A percentile compares a stretch with the other conserved stretches of the same genome.
phyloP scores from a whole-genome alignment of 495 filamentous ascomycete species.

The Evansstolkia leycettana region DNA sequence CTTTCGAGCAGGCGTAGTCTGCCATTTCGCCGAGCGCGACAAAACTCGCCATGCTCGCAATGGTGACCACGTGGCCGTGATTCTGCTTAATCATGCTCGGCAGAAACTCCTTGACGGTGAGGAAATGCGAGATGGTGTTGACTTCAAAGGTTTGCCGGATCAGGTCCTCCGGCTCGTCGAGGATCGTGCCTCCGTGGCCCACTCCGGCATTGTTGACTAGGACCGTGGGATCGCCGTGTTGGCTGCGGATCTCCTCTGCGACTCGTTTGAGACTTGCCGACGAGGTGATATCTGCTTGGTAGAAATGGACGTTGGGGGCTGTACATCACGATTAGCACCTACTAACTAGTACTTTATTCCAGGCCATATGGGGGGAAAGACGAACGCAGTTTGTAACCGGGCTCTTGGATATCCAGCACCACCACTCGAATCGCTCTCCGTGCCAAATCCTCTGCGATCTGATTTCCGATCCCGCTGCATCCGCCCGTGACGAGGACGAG shows the following conservation, averaged over 20 bases:
- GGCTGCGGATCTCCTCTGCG: constrained; percentile 18
- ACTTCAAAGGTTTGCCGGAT: constrained; percentile 30
- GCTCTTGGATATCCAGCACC: constrained; percentile 37
- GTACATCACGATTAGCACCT: constrained; percentile 22
- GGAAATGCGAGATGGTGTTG: constrained; percentile 37
- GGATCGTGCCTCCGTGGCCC: constrained; percentile 16
- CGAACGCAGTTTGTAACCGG: constrained; percentile 18
- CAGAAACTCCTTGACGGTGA: constrained; percentile 35
- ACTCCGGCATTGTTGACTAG: constrained; percentile 43
- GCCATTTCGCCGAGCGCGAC: constrained; percentile 21
- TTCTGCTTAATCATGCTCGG: constrained; percentile 38
- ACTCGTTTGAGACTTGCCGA: constrained; percentile 24
- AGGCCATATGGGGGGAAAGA: constrained; percentile 11
- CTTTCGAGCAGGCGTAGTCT: constrained; percentile 35
- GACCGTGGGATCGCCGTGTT: constrained; percentile 25
- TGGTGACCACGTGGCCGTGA: constrained; percentile 39
- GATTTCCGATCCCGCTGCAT: constrained; percentile 31
- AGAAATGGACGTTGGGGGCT: constrained; percentile 31
- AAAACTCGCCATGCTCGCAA: constrained; percentile 35
- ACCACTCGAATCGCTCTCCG: constrained; percentile 25
- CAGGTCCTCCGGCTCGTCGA: constrained; percentile 18
- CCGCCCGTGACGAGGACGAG: constrained; percentile 38
- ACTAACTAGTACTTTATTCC: constrained; percentile 43
- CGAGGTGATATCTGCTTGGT: constrained; percentile 42
- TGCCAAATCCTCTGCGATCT: constrained; percentile 22